These are phyloP conservation scores for Oryza punctata DNA, from an alignment of 176 grass and related monocot species.

Conservation along the genomic window DNA sequence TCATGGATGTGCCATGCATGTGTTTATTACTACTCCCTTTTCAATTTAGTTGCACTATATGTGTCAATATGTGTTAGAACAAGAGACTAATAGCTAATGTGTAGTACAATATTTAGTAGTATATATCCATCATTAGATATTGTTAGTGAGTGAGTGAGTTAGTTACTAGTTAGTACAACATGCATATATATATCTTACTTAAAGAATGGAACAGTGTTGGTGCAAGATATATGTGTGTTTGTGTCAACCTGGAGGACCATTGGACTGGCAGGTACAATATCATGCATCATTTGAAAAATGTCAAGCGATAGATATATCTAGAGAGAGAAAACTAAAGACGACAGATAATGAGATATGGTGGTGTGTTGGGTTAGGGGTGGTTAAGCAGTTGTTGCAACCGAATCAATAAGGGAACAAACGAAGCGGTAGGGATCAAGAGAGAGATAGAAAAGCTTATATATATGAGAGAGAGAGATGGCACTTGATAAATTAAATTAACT, in stretches of 20 bases:
- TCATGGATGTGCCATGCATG: background rate
- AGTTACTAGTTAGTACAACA: background rate
- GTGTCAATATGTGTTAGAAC: background rate
- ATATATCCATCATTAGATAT: background rate
- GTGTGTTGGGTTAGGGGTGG: conserved; percentile 31
- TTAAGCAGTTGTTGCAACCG: conserved; percentile 41
- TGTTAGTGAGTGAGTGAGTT: conserved; percentile 22
- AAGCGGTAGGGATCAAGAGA: background rate
- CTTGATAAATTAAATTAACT: background rate
- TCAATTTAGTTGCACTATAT: background rate
- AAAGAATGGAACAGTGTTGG: conserved; percentile 31
- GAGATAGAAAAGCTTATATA: background rate
- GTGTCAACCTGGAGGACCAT: background rate
- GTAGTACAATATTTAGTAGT: background rate
- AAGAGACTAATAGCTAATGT: background rate
- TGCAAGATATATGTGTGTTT: background rate
- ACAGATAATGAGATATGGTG: background rate
- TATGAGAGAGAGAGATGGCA: background rate
- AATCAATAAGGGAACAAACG: background rate
- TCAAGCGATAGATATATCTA: background rate
- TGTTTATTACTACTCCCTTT: background rate
- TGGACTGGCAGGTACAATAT: conserved; percentile 37
- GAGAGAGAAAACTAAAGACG: background rate
- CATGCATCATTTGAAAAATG: conserved; percentile 27
- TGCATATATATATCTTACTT: conserved; percentile 11